These are phyloP conservation scores for Aristolochia californica DNA, from an alignment of 164 flowering plant species.

Conservation along the genomic window DNA sequence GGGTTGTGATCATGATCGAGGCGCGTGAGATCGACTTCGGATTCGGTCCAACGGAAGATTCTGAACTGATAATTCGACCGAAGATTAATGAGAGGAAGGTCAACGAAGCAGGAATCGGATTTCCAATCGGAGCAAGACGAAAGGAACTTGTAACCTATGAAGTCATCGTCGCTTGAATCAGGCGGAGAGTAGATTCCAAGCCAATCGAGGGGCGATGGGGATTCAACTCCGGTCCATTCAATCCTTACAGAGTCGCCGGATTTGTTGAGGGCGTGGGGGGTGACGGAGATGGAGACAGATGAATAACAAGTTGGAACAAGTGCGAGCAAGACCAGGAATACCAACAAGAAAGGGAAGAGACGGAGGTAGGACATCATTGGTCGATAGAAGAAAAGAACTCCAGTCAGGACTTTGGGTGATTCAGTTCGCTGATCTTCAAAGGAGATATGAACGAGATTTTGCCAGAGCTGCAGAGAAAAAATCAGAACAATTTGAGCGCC, in stretches of 20 bases:
- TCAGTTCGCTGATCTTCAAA: too few species aligned
- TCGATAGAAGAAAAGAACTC: too few species aligned
- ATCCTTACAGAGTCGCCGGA: conserved; percentile 50
- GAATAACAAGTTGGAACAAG: conserved; percentile 11
- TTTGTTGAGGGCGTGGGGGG: conserved; percentile 34
- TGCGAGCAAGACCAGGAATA: conserved; percentile 1
- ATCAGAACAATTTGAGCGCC: too few species aligned
- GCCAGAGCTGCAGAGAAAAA: too few species aligned
- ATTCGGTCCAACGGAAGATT: conserved; percentile 61
- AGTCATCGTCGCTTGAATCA: conserved; percentile 41
- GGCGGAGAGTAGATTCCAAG: conserved; percentile 88
- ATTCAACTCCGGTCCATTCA: conserved; percentile 48
- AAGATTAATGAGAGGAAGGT: conserved; percentile 63
- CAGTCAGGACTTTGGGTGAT: too few species aligned
- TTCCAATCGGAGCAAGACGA: conserved; percentile 46
- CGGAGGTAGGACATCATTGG: not conserved
- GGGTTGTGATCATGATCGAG: conserved; percentile 78
- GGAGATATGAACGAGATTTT: too few species aligned
- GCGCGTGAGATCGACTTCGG: conserved; percentile 35
- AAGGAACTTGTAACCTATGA: conserved; percentile 83
- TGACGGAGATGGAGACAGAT: conserved; percentile 23
- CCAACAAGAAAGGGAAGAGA: not conserved
- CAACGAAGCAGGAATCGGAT: conserved; percentile 65
- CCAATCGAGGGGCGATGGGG: conserved; percentile 67
- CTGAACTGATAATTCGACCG: conserved; percentile 74